Base-by-base conservation (phyloP, 768 basidiomycete genomes). In the Macrocybe gigantea region DNA sequence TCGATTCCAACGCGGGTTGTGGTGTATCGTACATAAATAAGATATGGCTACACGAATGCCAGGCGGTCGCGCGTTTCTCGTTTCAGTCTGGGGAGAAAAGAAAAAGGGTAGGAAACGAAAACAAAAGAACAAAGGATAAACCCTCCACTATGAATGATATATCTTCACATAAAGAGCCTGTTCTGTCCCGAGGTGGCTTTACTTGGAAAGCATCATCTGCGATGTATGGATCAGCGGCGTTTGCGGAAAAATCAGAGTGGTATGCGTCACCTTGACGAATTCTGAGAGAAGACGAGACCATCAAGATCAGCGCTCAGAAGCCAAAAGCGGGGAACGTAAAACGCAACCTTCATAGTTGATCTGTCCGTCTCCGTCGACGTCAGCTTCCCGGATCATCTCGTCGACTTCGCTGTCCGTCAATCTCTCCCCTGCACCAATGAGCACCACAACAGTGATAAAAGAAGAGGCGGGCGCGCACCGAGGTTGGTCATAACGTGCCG, bases 401-500 rank as follows among this genome's bases (percentile, higher is more conserved):
- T 85, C 80, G 48, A 93, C 80, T 69, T 93, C 92, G 9, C 62
- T 71, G 49, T 90, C 83, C 7, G 84, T 77, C 53, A 93, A 69
- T 60, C 82, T 80, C 70, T 91, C 89, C 49, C 50, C 58, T 60
- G 33, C 2, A 31, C 6, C 13, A 11, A 31, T 30, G 13, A 9
- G 22, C 10, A 13, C 15, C 5, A 36, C 7, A 39, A 33, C n/a
- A 14, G 38, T 11, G 6, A 12, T 8, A 6, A 12, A 12, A 13
- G 11, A 15, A 5, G 15, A 44, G 8, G 12, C 12, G 9, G 13
- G 14, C 11, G 59, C 83, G 45, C 58, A 90, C 93, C 87, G 49
- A 96, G 79, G 70, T 88, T 93, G 54, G 80, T 87, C 92, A 98
- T 95, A 62, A 97, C 91, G 62, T 93, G 88, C 63, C 88, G 77